Conservation (phyloP, 2,329 filamentous ascomycete genomes). For the Leptographium lundbergii region DNA sequence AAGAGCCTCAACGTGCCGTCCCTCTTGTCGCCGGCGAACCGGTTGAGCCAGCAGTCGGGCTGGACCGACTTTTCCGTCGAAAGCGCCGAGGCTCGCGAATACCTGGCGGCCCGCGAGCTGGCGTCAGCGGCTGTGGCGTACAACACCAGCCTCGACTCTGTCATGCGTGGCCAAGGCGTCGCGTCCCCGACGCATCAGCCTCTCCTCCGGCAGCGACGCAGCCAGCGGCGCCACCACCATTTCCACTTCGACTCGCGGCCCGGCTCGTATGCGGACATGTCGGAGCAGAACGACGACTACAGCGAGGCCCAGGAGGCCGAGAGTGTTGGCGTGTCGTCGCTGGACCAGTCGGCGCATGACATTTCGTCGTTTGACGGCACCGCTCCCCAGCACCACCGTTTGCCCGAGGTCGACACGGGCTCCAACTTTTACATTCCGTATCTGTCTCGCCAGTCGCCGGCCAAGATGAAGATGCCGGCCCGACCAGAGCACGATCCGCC, state of each 20-base stretch:
- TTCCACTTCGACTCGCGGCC: slow-evolving; percentile 16
- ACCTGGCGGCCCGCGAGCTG: slow-evolving; percentile 4
- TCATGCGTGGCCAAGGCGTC: slow-evolving; percentile 1
- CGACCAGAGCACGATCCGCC: slow-evolving; percentile 39
- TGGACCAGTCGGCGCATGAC: neutral
- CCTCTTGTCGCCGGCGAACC: slow-evolving; percentile 28
- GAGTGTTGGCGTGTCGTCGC: slow-evolving; percentile 9
- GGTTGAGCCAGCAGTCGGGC: slow-evolving; percentile 41
- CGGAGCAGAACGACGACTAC: slow-evolving; percentile 17
- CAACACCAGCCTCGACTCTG: slow-evolving; percentile 2
- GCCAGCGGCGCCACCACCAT: neutral
- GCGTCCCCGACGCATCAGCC: neutral
- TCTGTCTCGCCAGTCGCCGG: slow-evolving; percentile 18
- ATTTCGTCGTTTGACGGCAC: neutral
- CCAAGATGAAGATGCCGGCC: slow-evolving; percentile 11
- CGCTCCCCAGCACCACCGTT: slow-evolving; percentile 19
- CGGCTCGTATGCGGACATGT: slow-evolving; percentile 15
- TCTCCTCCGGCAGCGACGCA: neutral
- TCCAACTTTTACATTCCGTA: slow-evolving; percentile 38
- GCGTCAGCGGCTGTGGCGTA: neutral
- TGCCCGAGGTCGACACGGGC: slow-evolving; percentile 39
- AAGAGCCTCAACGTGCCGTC: slow-evolving; percentile 35
- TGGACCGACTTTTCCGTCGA: slow-evolving; percentile 50
- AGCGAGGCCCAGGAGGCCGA: neutral
- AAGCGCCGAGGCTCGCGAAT: slow-evolving; percentile 30